These are phyloP conservation scores for Coemansia sp. DNA, from an alignment of 192 early-diverging fungal genomes.

Conservation along the genomic window DNA sequence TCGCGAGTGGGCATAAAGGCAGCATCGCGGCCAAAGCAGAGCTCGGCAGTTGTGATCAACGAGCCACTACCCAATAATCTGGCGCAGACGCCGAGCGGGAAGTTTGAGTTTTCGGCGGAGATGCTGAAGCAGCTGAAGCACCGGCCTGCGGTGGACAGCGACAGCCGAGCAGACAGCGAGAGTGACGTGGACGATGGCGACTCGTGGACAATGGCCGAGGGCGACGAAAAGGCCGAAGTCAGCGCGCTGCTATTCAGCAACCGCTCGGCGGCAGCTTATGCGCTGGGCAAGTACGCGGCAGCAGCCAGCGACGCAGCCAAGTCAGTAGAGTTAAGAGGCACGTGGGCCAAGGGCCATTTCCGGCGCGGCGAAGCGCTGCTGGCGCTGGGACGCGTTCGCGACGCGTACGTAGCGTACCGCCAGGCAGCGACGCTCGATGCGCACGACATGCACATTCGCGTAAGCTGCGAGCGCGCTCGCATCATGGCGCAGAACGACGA, in stretches of 20 bases:
- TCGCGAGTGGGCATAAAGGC: background rate
- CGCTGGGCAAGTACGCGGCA: constrained; percentile 40
- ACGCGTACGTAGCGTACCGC: constrained; percentile 53
- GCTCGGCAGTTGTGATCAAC: constrained; percentile 23
- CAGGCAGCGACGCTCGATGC: constrained; percentile 54
- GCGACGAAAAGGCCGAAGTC: constrained; percentile 37
- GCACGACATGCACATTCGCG: constrained; percentile 51
- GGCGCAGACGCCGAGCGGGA: constrained; percentile 27
- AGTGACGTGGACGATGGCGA: constrained; percentile 9
- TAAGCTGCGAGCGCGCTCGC: constrained; percentile 56
- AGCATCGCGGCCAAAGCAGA: background rate
- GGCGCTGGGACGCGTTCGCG: constrained; percentile 52
- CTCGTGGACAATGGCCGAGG: constrained; percentile 25
- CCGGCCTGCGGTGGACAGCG: background rate
- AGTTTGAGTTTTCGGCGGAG: constrained; percentile 40
- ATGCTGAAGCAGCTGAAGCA: constrained; percentile 30
- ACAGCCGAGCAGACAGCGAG: background rate
- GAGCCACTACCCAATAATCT: constrained; percentile 37
- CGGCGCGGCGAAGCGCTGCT: constrained; percentile 60
- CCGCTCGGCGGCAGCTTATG: constrained; percentile 41
- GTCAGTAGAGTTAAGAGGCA: constrained; percentile 25
- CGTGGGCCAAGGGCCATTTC: constrained; percentile 63
- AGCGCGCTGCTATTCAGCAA: constrained; percentile 49
- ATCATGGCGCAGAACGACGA: constrained; percentile 58
- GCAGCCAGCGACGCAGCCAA: constrained; percentile 34